Percentiles rank a stretch among this genome's conserved stretches.
These are phyloP conservation scores for Neurospora discreta DNA, from an alignment of 495 filamentous ascomycete genomes.

Conservation along the genomic window DNA sequence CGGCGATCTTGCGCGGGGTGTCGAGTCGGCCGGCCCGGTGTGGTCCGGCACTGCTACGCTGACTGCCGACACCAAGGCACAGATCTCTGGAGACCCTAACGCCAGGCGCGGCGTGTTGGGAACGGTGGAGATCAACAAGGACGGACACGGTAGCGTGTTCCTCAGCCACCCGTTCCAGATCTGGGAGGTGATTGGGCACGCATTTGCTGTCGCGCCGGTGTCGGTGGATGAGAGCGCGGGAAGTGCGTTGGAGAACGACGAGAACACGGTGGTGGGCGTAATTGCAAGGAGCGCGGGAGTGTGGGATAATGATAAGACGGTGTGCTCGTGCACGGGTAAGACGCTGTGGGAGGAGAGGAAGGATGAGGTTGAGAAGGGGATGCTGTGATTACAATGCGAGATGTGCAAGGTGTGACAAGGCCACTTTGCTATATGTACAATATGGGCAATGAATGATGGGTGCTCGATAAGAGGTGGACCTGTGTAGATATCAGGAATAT, in stretches of 20 bases:
- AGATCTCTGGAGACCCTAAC: not conserved
- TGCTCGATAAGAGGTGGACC: not conserved
- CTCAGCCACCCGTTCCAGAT: constrained; percentile 71
- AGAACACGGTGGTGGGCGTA: constrained; percentile 79
- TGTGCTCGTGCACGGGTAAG: constrained; percentile 90
- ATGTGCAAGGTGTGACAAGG: not conserved
- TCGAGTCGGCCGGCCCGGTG: constrained; percentile 67
- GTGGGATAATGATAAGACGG: constrained; percentile 98
- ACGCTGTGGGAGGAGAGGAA: constrained; percentile 94
- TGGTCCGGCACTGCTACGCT: constrained; percentile 43
- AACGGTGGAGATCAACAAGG: constrained; percentile 54
- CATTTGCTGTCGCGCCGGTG: constrained; percentile 76
- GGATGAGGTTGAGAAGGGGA: constrained; percentile 78
- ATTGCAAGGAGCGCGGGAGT: constrained; percentile 90
- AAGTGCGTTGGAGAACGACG: constrained; percentile 53
- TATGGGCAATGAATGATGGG: not conserved
- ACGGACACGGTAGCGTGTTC: constrained; percentile 64
- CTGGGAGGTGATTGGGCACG: constrained; percentile 91
- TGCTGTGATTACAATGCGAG: constrained; percentile 43
- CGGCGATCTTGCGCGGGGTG: constrained; percentile 83
- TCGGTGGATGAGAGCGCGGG: constrained; percentile 42
- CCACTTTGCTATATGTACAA: not conserved
- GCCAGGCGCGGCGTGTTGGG: constrained; percentile 58
- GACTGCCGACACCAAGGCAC: constrained; percentile 7
- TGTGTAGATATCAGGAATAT: not conserved